Evolutionary conservation across 805 yeast genomes (phyloP), one percentile per base, ranked within the genome.

Genomic region (Spathaspora gorwiae): DNA sequence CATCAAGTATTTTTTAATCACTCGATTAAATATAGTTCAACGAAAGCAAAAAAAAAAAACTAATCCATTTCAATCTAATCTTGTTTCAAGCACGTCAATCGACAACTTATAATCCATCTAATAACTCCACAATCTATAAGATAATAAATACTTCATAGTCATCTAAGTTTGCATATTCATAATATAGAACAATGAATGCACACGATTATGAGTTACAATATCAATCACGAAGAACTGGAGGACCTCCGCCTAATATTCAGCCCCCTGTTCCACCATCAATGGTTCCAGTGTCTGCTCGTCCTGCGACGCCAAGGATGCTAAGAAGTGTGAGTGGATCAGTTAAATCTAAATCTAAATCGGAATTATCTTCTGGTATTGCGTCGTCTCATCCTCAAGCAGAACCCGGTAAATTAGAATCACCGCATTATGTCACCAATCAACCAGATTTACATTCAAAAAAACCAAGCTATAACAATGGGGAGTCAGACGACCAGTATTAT

Each of bases 281-380:
- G 12, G 32, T 29, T 9, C 32, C 32, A 9, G 31, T 43, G 26
- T 49, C 58, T n/a, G 61, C 59, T 26, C 72, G 64, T 12, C 86
- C 85, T 2, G 87, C 87, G 1, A 82, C 88, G 1, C 86, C 87
- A 7, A 65, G 87, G 53, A 83, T 83, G 87, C 63, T 82, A 40
- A 70, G 85, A 53, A 79, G 78, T 54, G 76, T 77, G 3, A 74
- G 80, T 48, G 76, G 76, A 1, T 62, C 62, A 47, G 54, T 56
- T 43, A 51, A 45, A 29, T 45, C 51, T 24, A 46, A 40, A 39
- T 34, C 50, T 26, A 46, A 42, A 39, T 34, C 50, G 13, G 50
- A 50, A 24, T 39, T 50, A 33, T 43, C 24, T 33, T 13, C 41
- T 14, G 26, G 11, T 12, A 24, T 11, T 5, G 6, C 32, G 2